Percentiles rank a stretch among this genome's conserved stretches.
Evolutionary conservation across 495 filamentous ascomycete species (phyloP).

Genomic region (Aspergillus steynii): DNA sequence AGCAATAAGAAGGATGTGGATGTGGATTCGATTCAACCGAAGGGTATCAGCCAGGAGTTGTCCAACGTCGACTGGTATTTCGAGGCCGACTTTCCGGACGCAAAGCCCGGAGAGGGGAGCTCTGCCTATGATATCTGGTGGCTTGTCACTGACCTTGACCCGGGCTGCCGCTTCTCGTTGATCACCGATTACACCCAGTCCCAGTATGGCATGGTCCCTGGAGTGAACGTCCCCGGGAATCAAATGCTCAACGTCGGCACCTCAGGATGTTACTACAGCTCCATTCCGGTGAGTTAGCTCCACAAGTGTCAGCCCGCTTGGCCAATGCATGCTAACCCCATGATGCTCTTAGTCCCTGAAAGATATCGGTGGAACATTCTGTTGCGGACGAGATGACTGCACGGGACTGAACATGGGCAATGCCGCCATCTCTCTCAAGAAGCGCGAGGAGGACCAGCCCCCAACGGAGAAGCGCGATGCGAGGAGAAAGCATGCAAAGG

Average conservation of each 20-base stretch:
- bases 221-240: background rate
- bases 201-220: background rate
- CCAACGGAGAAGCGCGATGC: background rate
- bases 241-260: background rate
- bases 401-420: background rate
- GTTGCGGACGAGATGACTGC: background rate
- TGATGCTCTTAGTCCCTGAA: background rate
- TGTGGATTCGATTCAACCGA: background rate
- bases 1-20: too few relatives aligned
- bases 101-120: background rate
- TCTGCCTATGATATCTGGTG: background rate
- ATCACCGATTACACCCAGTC: background rate
- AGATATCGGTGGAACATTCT: background rate
- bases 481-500: background rate
- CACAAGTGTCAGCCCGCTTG: background rate
- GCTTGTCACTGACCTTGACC: background rate
- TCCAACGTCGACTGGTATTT: background rate
- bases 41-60: background rate
- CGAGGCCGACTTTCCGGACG: background rate
- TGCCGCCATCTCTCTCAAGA: background rate
- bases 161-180: background rate
- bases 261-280: background rate
- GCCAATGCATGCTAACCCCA: background rate
- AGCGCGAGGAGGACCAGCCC: background rate
- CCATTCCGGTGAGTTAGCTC: background rate